Evolutionary conservation across 768 basidiomycete genomes (phyloP), one percentile per base, ranked within the genome.

Genomic region (Porphyrellus cyaneotinctus): DNA sequence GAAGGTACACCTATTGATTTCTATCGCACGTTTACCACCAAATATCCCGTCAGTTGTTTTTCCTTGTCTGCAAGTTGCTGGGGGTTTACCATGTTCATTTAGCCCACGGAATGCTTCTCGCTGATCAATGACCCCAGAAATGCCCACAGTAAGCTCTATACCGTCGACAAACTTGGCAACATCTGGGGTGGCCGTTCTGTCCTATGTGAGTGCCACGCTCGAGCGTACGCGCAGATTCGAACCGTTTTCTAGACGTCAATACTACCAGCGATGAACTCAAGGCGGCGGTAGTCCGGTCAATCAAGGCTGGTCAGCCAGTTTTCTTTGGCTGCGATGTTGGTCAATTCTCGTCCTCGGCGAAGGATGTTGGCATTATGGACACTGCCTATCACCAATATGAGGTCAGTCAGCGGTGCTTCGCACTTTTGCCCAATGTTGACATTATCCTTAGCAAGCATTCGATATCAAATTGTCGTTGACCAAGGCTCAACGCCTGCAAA

Each of bases 241-340:
- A 47, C 33, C 9, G 4, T 30, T 38, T 33, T 43, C 9, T 56
- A 92, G 92, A 97, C 64, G 93, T 95, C 51, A 97, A 95, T 74
- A 92, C 92, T 1, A 81, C 88, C 59, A 83, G 84, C 57, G 80
- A 85, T 46, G 83, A 83, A 37, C 78, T 98, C 65, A 97, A 95
- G 76, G 74, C 80, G 13, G 83, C 82, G 12, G 84, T 95, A 15
- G 82, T 97, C 52, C 85, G 85, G 77, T 77, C 87, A 68, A 81
- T 95, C 74, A 91, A 91, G 70, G 87, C 88, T 23, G 88, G 91
- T 36, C 83, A 85, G 35, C 88, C 94, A 6, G 87, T 95, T 41
- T 97, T 95, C 81, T 97, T 97, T 65, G 95, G 94, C 0, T 97
- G 95, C 66, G 95, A 98, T 65, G 93, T 97, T 41, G 94, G 93